Evolutionary conservation across 1,284 basidiomycete species (phyloP), one percentile per base, ranked within the genome.

Genomic region (Porogramme epimiltina): DNA sequence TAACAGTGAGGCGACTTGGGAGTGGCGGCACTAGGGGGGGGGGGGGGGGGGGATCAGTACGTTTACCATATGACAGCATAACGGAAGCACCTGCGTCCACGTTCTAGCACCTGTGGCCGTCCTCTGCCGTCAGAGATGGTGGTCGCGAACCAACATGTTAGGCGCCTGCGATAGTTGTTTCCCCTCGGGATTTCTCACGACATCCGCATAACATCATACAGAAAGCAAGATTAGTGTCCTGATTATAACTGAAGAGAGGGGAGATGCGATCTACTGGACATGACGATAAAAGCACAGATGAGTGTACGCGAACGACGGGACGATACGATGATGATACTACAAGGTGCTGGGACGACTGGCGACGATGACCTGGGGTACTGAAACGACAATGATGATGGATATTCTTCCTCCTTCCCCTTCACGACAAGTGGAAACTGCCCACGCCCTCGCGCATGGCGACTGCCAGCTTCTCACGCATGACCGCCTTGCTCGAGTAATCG

Each of bases 341-440:
- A 56, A 16, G 10, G 34, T 37, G 28, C n/a, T n/a, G n/a, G n/a
- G n/a, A n/a, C n/a, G 28, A 31, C 28, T 44, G 50, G 28, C 40
- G 26, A 45, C 23, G 43, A 24, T 37, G 48, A 50, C 47, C 25
- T 50, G 33, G 23, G 28, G 23, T 33, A 9, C 33, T 42, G 39
- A n/a, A 49, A 51, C 37, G 45, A 51, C 9, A 16, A 8, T 15
- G 8, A 15, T 15, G 15, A 31, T 8, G 28, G 9, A 31, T 15
- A 16, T 16, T 18, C 10, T 37, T 37, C 34, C 13, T 16, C 47
- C 26, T 4, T 50, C 44, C 28, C 33, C 46, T 58, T 82, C 73
- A 96, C 66, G 93, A 95, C 69, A 97, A 77, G 75, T 97, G 93
- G 89, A 98, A 98, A 65, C 92, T 93, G 51, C 93, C 93, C 54